Evolutionary conservation across 768 basidiomycete species (phyloP), one percentile per base, ranked within the genome.

Genomic region (Hypsizygus marmoreus): DNA sequence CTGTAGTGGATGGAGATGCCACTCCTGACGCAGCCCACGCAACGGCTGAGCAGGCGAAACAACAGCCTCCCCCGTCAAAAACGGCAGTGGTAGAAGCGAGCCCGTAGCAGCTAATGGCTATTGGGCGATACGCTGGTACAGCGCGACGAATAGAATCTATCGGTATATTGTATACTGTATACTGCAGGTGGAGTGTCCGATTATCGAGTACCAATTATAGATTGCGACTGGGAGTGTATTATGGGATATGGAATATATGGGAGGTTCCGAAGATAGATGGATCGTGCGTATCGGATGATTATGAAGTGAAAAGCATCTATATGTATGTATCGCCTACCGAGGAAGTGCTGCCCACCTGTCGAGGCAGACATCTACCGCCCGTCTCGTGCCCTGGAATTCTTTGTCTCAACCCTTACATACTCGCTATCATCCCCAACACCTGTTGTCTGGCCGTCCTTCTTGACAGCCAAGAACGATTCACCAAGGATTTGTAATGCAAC

Each of bases 401-500:
- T 85, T 19, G 85, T 91, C 50, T 93, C 91, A 19, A 94, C 73
- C 60, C 80, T 76, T 38, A 93, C 91, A 57, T 91, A 94, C 58
- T 91, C 92, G 53, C 74, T 77, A 48, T 92, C 89, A 39, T 84
- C 82, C 4, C 68, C 63, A 29, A n/a, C n/a, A n/a, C n/a, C n/a
- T n/a, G 29, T 43, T 16, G 59, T 56, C 59, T 9, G 73, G 62
- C 69, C 59, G 6, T 88, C 88, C 63, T 87, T 88, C 70, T 75
- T 80, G 24, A 89, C 88, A 13, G 60, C 61, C 65, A 80, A 72
- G 56, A 82, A 95, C 4, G 88, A 86, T 50, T 91, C 88, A 4
- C 92, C 92, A 1, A 95, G 71, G 30, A 93, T 84, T 60, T 91
- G 88, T 55, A 95, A 60, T 3, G 89, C 91, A 16, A 88, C 77